phyloP scores from a whole-genome alignment of 163 green algal species.

The Botryococcus braunii region DNA sequence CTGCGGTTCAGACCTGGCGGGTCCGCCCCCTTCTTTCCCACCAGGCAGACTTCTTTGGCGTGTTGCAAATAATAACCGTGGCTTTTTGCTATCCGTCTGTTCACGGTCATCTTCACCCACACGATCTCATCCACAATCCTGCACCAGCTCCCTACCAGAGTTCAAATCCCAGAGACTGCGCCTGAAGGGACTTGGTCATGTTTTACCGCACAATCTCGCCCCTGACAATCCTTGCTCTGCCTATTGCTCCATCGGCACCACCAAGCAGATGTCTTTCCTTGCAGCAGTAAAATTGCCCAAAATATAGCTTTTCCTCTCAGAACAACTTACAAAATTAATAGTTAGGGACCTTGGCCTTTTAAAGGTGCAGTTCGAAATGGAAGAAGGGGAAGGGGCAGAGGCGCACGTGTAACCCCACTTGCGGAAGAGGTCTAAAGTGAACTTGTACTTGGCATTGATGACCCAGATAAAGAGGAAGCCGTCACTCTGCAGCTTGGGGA shows the following conservation, averaged over 20 bases:
- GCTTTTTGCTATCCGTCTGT: slow-evolving; percentile 83
- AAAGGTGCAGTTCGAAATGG: too few species aligned
- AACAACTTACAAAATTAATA: too few species aligned
- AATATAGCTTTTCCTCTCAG: too few species aligned
- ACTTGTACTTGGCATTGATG: slow-evolving; percentile 94
- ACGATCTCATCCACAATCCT: slow-evolving; percentile 74
- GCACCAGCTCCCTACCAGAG: background rate
- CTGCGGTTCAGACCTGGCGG: slow-evolving; percentile 20
- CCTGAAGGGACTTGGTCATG: too few species aligned
- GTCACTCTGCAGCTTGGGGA: slow-evolving; percentile 56
- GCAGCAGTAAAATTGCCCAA: too few species aligned
- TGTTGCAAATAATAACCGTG: slow-evolving; percentile 96
- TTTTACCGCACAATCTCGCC: too few species aligned
- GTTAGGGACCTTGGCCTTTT: too few species aligned
- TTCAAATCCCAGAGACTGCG: too few species aligned
- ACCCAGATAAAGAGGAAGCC: slow-evolving; percentile 87
- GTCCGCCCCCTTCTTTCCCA: slow-evolving; percentile 52
- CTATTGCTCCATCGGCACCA: too few species aligned
- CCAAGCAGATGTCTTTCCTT: too few species aligned
- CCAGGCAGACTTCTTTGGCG: slow-evolving; percentile 78
- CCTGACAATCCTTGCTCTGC: too few species aligned
- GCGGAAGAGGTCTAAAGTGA: slow-evolving; percentile 80
- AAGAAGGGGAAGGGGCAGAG: too few species aligned
- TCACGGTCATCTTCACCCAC: slow-evolving; percentile 95
- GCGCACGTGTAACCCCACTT: slow-evolving; percentile 81